A percentile compares a stretch with the other conserved stretches of the same genome.
These are phyloP conservation scores for Babesia gibsoni DNA, from an alignment of 169 alveolate species.

Conservation along the genomic window DNA sequence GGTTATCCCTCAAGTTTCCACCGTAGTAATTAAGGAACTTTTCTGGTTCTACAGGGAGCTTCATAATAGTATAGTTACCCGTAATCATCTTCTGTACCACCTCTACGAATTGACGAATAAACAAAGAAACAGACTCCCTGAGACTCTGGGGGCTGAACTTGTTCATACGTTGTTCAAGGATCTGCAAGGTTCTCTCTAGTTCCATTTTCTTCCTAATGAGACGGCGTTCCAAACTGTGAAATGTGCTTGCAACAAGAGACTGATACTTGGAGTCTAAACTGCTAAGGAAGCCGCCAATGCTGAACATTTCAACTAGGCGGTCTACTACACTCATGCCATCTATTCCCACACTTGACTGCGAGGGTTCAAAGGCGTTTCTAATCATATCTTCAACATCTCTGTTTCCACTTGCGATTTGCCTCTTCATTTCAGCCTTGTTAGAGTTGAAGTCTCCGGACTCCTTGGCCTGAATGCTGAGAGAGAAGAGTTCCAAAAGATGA, in stretches of 20 bases:
- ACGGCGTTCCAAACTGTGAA: constrained; percentile 73
- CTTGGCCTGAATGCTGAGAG: constrained; percentile 81
- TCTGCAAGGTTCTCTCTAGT: constrained; percentile 69
- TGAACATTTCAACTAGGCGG: constrained; percentile 68
- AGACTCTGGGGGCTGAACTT: constrained; percentile 68
- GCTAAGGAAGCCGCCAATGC: constrained; percentile 72
- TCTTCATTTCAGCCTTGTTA: constrained; percentile 75
- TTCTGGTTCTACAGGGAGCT: constrained; percentile 78
- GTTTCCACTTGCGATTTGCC: constrained; percentile 74
- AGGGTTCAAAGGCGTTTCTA: constrained; percentile 14
- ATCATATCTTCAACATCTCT: constrained; percentile 70
- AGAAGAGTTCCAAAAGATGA: constrained; percentile 78
- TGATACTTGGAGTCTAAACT: constrained; percentile 79
- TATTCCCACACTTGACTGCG: constrained; percentile 35
- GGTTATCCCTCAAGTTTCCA: constrained; percentile 81
- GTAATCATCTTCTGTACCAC: constrained; percentile 81
- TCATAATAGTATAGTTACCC: constrained; percentile 82
- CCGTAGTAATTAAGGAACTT: constrained; percentile 79
- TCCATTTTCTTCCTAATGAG: constrained; percentile 73
- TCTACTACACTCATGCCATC: constrained; percentile 67
- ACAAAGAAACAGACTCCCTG: constrained; percentile 78
- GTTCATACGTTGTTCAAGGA: constrained; percentile 68
- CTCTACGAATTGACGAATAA: constrained; percentile 79
- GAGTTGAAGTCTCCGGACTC: constrained; percentile 75
- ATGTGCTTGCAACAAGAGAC: constrained; percentile 74